phyloP scores from a whole-genome alignment of 208 protist species.

The Crithidia fasciculata region DNA sequence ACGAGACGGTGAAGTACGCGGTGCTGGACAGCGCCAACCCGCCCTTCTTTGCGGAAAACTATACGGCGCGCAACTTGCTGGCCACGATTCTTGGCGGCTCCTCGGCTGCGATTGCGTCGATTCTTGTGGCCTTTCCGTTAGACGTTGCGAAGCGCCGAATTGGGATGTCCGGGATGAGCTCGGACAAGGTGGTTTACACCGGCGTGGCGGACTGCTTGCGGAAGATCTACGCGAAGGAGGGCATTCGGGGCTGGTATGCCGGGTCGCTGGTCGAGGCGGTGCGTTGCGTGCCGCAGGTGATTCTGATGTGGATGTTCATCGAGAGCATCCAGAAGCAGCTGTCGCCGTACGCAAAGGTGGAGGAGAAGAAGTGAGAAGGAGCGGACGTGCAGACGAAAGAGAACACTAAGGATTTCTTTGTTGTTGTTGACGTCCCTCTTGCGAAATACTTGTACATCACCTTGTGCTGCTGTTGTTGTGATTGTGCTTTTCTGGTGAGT shows the following conservation, averaged over 20 bases:
- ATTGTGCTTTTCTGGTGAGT: too few relatives aligned
- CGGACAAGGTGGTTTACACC: constrained; percentile 64
- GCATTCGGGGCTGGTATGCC: constrained; percentile 79
- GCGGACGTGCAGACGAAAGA: background rate
- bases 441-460: too few relatives aligned
- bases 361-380: background rate
- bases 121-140: constrained; percentile 75
- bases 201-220: constrained; percentile 74
- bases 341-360: constrained; percentile 22
- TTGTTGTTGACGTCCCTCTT: too few relatives aligned
- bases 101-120: constrained; percentile 75
- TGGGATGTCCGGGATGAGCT: constrained; percentile 82
- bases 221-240: constrained; percentile 70
- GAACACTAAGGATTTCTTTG: background rate
- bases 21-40: constrained; percentile 56
- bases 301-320: constrained; percentile 92
- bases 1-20: constrained; percentile 88
- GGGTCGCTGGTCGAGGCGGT: constrained; percentile 74
- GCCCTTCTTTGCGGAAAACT: constrained; percentile 56
- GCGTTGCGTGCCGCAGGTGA: constrained; percentile 88
- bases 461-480: too few relatives aligned
- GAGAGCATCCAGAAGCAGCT: constrained; percentile 75
- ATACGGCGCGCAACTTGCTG: constrained; percentile 44
- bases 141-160: constrained; percentile 90
- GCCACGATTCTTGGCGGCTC: constrained; percentile 73